Base-by-base conservation (phyloP, 1,284 basidiomycete species). In the Rhizoctonia solani region DNA sequence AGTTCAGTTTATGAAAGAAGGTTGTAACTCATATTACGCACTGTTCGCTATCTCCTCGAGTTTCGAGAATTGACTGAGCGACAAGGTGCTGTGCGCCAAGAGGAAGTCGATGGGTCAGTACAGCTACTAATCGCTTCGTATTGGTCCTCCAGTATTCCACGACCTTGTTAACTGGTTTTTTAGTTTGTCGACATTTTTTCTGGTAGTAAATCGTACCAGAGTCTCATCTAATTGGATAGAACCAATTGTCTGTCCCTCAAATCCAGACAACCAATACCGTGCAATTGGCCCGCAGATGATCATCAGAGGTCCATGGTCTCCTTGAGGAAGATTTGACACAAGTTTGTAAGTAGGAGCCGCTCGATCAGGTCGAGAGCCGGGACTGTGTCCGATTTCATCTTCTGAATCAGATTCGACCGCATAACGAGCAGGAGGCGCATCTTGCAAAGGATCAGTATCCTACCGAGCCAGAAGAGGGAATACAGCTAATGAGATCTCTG, bases 341-440 rank as follows among this genome's bases (percentile, higher is more conserved):
- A 68, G 34, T 8, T 37, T 49, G 47, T 53, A 63, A 3, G 39
- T 63, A 4, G 49, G 67, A 16, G 25, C 27, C 19, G 27, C 13
- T n/a, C 46, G 39, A 23, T 16, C 19, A 42, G 49, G 27, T 25
- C 29, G 32, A 16, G 65, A 30, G 32, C 47, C 49, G n/a, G 59
- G 53, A 23, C 55, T 47, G 50, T 46, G 46, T 25, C 54, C 66
- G n/a, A 58, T 23, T 37, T 70, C 69, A 44, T 68, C 69, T 37
- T 70, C 69, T 6, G 53, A 58, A 44, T 70, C 69, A 1, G 69
- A 70, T 30, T 70, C 69, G 37, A 70, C 63, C 14, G 67, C 69
- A 29, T 70, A 70, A 21, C 69, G 52, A 4, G 69, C 67, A 16
- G 69, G 53, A 23, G 54, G 42, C 6, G 27, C 39, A 41, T 68